Base-by-base conservation (phyloP, 1,284 basidiomycete genomes). In the Agaricales sp. region DNA sequence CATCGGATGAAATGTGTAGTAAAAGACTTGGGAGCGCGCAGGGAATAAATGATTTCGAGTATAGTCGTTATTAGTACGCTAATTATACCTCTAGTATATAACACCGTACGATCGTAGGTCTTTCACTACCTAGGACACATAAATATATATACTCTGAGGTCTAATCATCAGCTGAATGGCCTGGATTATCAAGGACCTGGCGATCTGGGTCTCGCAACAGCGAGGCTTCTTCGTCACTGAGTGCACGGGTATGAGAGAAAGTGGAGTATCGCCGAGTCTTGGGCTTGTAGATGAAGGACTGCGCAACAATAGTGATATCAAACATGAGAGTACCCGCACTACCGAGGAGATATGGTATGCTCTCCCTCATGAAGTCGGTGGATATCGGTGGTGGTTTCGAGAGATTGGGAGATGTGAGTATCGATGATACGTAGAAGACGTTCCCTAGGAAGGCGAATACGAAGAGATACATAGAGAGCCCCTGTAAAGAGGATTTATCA, bases 391-490 rank as follows among this genome's bases (percentile, higher is more conserved):
- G 70, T 16, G 85, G 75, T 25, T 71, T 64, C 49, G 61, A 64
- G 47, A 78, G 68, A 47, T 73, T 70, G 2, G 82, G 78, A 41
- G 82, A 84, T 11, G 77, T 71, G 21, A 94, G 62, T 57, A 95
- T 87, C 3, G 91, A 93, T 41, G 82, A 63, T 49, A 94, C 92
- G 62, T 96, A 96, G 61, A 93, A 90, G 6, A 79, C 66, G 65
- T 96, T 97, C 51, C 92, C 93, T 25, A 89, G 67, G 63, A 96
- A 96, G 3, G 93, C 93, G 61, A 87, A 92, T 43, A 93, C 63
- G 63, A 97, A 97, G 18, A 97, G 75, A 60, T 84, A 83, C 65
- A 96, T 86, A n/a, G 92, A 93, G 39, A 97, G 75, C 3, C 93
- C 93, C 76, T 86, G 56, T 25, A 53, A 47, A 37, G 21, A 25